Evolutionary conservation across 2,329 filamentous ascomycete species (phyloP).

Genomic region (Colletotrichum filicis): DNA sequence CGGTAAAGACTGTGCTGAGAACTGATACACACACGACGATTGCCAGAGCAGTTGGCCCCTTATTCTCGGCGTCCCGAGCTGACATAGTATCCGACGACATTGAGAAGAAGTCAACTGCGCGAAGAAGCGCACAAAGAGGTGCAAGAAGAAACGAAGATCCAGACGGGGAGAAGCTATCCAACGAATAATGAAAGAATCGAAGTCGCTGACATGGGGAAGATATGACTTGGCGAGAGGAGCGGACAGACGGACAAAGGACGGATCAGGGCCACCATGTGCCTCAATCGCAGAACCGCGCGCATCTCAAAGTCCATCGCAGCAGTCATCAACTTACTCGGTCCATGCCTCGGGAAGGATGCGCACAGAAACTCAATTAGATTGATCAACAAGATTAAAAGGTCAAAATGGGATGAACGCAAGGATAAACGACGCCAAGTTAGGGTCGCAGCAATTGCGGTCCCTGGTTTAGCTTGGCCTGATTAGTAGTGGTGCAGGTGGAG

Average conservation of each 20-base stretch:
- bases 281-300: neutral
- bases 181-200: neutral
- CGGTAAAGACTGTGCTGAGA: conserved; percentile 43
- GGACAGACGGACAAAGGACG: neutral
- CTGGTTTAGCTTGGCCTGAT: neutral
- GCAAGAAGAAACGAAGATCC: neutral
- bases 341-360: neutral
- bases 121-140: neutral
- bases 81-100: neutral
- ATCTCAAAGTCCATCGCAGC: neutral
- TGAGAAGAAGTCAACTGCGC: neutral
- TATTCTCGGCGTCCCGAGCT: conserved; percentile 24
- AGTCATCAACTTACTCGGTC: neutral
- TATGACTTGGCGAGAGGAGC: neutral
- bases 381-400: neutral
- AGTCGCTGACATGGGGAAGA: neutral
- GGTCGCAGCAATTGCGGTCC: neutral
- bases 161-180: neutral
- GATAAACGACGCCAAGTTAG: neutral
- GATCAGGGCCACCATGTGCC: neutral
- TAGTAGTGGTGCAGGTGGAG: neutral
- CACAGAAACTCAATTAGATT: neutral
- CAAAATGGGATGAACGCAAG: neutral
- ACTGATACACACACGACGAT: conserved; percentile 44
- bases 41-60: conserved; percentile 46